These are phyloP conservation scores for Tilletiopsis washingtonensis DNA, from an alignment of 1,284 basidiomycete species.

Conservation along the genomic window DNA sequence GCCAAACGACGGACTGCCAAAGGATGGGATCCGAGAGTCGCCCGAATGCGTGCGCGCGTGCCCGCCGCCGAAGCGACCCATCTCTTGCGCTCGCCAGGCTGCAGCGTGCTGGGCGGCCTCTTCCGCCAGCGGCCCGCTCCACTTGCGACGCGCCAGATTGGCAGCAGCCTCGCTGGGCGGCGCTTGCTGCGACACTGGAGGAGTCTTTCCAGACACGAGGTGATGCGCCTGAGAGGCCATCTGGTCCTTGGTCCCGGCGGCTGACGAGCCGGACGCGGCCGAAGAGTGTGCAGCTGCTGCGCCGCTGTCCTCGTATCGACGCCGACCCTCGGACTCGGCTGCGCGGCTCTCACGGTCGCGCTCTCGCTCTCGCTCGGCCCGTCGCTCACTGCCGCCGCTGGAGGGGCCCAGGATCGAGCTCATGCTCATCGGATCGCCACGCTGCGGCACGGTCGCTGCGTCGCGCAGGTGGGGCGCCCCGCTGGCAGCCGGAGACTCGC, in stretches of 20 bases:
- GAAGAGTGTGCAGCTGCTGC: conserved; percentile 13
- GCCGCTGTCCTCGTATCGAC: background rate
- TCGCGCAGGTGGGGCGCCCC: too few relatives aligned
- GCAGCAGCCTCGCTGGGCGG: conserved; percentile 15
- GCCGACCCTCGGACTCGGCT: background rate
- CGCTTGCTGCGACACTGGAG: background rate
- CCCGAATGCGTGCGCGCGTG: background rate
- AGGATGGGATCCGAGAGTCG: background rate
- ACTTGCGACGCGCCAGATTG: conserved; percentile 25
- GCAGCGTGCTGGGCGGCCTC: conserved; percentile 16
- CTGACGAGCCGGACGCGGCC: conserved; percentile 11
- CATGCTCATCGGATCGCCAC: conserved; percentile 34
- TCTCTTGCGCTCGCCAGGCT: conserved; percentile 8
- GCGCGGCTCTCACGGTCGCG: conserved; percentile 11
- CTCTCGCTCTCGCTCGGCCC: conserved; percentile 17
- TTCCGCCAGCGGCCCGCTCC: conserved; percentile 27
- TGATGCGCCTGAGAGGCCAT: conserved; percentile 9
- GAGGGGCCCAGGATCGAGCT: conserved; percentile 28
- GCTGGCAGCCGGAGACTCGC: too few relatives aligned
- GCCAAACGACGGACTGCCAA: background rate
- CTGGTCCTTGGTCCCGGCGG: conserved; percentile 10
- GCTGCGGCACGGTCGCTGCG: too few relatives aligned
- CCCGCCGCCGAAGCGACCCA: conserved; percentile 1
- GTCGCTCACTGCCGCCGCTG: too few relatives aligned
- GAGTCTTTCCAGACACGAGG: background rate